phyloP scores from a whole-genome alignment of 306 rosid genomes.

The Gastrolobium bilobum region DNA sequence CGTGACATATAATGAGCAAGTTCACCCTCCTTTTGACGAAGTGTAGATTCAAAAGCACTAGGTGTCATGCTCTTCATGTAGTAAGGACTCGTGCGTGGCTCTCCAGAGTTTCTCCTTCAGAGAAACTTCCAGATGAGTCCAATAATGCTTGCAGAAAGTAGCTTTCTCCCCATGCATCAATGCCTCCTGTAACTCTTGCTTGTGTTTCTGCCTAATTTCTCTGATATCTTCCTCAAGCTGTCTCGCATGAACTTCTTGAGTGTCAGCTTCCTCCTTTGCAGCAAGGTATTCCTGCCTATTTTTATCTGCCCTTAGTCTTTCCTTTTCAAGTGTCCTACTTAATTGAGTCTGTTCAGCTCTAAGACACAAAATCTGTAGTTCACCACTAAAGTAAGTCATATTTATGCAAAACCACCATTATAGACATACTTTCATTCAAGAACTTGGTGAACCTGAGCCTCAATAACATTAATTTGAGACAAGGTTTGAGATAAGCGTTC shows the following conservation, averaged over 20 bases:
- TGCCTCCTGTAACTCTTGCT: conserved; percentile 92
- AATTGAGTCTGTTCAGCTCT: conserved; percentile 96
- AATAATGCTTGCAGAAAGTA: conserved; percentile 94
- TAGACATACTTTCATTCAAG: conserved; percentile 38
- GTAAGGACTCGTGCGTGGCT: conserved; percentile 82
- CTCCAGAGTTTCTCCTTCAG: conserved; percentile 84
- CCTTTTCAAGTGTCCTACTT: conserved; percentile 96
- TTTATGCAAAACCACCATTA: conserved; percentile 22
- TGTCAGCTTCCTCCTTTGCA: conserved; percentile 97
- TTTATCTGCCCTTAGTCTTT: conserved; percentile 98
- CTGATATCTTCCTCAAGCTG: conserved; percentile 91
- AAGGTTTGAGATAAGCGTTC: conserved; percentile 96
- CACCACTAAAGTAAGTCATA: conserved; percentile 48
- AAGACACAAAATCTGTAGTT: conserved; percentile 91
- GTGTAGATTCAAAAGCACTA: conserved; percentile 93
- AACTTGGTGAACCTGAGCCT: conserved; percentile 89
- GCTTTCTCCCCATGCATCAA: conserved; percentile 92
- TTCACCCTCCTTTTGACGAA: conserved; percentile 99
- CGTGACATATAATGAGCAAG: conserved; percentile 98
- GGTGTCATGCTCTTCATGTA: conserved; percentile 97
- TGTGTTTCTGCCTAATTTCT: conserved; percentile 85
- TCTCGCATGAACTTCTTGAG: conserved; percentile 90
- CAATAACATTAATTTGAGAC: conserved; percentile 96
- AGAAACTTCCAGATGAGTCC: conserved; percentile 78
- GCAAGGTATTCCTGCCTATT: conserved; percentile 97